These are phyloP conservation scores for Lyophyllum atratum DNA, from an alignment of 768 basidiomycete genomes.

Conservation along the genomic window DNA sequence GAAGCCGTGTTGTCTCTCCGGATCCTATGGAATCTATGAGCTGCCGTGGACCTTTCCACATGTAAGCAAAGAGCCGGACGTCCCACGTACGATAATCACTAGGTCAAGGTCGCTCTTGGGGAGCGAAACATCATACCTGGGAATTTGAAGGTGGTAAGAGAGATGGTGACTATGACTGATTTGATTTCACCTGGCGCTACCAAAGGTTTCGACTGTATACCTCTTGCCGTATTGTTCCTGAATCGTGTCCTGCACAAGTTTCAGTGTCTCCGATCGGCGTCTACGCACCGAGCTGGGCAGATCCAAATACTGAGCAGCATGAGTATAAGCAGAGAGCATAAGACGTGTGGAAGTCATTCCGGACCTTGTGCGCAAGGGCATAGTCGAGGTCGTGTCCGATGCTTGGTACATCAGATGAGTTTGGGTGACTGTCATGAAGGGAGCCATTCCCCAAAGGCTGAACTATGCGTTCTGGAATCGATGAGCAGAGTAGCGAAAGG, in stretches of 20 bases:
- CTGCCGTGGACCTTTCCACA: neutral
- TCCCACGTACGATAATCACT: slow-evolving; percentile 51
- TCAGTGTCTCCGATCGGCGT: neutral
- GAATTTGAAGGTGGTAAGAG: neutral
- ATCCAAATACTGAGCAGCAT: neutral
- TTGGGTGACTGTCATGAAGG: no score
- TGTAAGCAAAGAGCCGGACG: neutral
- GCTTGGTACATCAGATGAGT: neutral
- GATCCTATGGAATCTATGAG: slow-evolving; percentile 23
- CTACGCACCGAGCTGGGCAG: neutral
- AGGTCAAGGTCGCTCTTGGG: slow-evolving; percentile 51
- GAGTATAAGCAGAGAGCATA: neutral
- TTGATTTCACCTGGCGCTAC: slow-evolving; percentile 39
- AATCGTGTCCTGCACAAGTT: slow-evolving; percentile 26
- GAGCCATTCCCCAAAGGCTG: no score
- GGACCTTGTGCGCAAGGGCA: neutral
- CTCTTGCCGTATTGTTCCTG: slow-evolving; percentile 27
- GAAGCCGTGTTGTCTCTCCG: slow-evolving; percentile 17
- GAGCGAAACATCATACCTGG: slow-evolving; percentile 44
- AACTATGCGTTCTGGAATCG: no score
- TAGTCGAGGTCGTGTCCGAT: neutral
- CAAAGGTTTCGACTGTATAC: slow-evolving; percentile 44
- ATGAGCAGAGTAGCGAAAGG: no score
- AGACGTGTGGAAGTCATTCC: neutral
- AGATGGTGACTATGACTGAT: neutral